Evolutionary conservation across 306 rosid species (phyloP), one percentile per base, ranked within the genome.

Genomic region (Fragaria ananassa): DNA sequence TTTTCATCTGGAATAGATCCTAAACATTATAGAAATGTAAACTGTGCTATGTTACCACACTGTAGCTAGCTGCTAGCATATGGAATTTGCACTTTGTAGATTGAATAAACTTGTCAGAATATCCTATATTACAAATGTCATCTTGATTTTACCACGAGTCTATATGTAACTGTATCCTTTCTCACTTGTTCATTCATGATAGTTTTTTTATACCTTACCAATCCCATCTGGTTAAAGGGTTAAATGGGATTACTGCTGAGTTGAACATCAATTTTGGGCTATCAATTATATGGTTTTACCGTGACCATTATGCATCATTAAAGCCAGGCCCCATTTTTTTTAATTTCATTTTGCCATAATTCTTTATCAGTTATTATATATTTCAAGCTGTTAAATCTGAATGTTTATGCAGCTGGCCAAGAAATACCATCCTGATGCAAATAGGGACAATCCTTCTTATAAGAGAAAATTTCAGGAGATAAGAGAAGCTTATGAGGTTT

Each of bases 401-500:
- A 51, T 47, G 14, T 70, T 54, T 34, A 8, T 74, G 88, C 91
- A 95, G 97, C 95, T 95, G 68, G 99, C 99, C 64, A 95, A 92
- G 86, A 90, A 83, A 85, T 92, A 89, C 81, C 99, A 95, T 86
- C 99, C 97, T 29, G 99, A 95, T 84, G 96, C 92, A 76, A 92
- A 88, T 81, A 92, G 86, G 88, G 88, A 85, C 77, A 89, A 89
- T 68, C 91, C 96, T 78, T 90, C 93, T 19, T 89, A 96, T 44
- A 95, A 92, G 84, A 89, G 85, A 87, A 90, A 90, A 77, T 95
- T 95, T 88, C 99, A 88, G 77, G 96, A 89, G 84, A 88, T 95
- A 88, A 92, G 89, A 87, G 99, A 92, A 78, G 99, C 97, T 53
- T 92, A 90, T 58, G 97, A 95, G 99, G 99, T 95, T 35, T 70